These are phyloP conservation scores for Waltiozyma sp. DNA, from an alignment of 1,139 yeast species.

Conservation along the genomic window DNA sequence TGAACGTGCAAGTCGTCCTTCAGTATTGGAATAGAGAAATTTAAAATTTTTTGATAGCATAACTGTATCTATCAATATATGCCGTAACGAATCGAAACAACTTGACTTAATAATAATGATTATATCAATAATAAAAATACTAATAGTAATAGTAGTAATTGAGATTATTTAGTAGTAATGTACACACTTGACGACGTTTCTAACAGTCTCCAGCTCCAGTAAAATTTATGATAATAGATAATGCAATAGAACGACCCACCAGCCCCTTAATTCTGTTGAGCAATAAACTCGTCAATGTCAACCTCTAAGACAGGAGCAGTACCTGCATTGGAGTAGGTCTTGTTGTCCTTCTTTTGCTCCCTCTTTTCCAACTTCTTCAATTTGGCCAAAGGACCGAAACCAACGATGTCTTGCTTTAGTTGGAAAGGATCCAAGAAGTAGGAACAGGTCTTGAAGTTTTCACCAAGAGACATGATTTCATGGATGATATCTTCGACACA, in stretches of 20 bases:
- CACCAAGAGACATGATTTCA: conserved; percentile 54
- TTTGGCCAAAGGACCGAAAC: conserved; percentile 45
- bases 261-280: conserved; percentile 20
- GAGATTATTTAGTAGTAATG: too few relatives aligned
- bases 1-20: too few relatives aligned
- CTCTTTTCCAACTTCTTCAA: conserved; percentile 26
- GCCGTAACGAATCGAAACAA: too few relatives aligned
- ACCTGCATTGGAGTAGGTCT: conserved; percentile 42
- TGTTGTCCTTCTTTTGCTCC: conserved; percentile 29
- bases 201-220: too few relatives aligned
- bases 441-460: conserved; percentile 45
- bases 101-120: too few relatives aligned
- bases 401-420: conserved; percentile 58
- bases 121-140: too few relatives aligned
- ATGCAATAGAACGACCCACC: background rate
- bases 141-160: too few relatives aligned
- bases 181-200: too few relatives aligned
- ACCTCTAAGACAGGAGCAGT: conserved; percentile 55
- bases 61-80: too few relatives aligned
- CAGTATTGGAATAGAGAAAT: too few relatives aligned
- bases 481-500: conserved; percentile 74
- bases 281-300: conserved; percentile 57
- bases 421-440: conserved; percentile 61
- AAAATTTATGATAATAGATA: background rate
- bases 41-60: too few relatives aligned